phyloP scores from a whole-genome alignment of 495 filamentous ascomycete species.

The Evernia prunastri region DNA sequence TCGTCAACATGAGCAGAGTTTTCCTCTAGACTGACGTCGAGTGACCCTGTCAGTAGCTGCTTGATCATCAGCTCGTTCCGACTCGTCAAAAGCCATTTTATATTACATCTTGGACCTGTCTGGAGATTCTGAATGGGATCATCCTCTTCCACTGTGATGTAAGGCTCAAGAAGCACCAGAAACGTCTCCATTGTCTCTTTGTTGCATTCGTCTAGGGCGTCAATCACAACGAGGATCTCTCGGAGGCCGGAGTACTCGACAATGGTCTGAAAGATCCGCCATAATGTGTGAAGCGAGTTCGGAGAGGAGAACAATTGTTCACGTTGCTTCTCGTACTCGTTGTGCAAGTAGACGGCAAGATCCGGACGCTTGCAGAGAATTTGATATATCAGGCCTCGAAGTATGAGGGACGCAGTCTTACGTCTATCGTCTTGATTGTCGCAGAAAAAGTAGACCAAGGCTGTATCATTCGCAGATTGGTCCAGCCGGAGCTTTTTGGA shows the following conservation, averaged over 20 bases:
- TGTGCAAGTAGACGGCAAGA: no score
- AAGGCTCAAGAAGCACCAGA: background rate
- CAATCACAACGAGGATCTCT: background rate
- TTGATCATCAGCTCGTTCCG: background rate
- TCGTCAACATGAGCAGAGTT: background rate
- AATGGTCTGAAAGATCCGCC: background rate
- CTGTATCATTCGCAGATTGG: background rate
- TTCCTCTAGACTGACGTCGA: background rate
- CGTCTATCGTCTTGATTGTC: background rate
- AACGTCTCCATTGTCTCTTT: background rate
- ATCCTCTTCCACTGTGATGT: background rate
- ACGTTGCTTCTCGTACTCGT: background rate
- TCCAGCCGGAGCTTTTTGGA: background rate
- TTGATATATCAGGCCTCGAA: background rate
- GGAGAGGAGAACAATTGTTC: background rate
- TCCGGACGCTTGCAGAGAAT: conserved; percentile 2
- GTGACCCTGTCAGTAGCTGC: background rate
- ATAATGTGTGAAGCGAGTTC: background rate
- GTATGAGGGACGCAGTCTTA: background rate
- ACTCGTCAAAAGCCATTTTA: background rate
- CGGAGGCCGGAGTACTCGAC: background rate
- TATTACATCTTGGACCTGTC: background rate
- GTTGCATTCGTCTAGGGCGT: background rate
- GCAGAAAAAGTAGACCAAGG: conserved; percentile 6
- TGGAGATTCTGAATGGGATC: background rate